A percentile compares a stretch with the other conserved stretches of the same genome.
Conservation (phyloP, 129 eudicot genomes). For the Pseudognaphalium luteoalbum region DNA sequence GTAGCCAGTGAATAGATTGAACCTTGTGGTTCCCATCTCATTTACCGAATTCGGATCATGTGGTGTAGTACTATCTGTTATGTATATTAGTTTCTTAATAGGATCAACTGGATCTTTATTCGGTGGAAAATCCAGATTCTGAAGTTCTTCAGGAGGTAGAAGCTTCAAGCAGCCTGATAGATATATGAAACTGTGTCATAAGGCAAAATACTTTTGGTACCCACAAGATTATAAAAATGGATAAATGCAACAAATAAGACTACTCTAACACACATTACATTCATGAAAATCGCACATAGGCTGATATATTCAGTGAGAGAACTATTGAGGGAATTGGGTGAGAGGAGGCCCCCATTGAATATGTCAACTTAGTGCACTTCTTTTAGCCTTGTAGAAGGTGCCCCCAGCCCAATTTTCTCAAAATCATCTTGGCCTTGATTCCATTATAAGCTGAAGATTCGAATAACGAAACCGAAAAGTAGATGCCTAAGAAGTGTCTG, state of each 20-base stretch:
- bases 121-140: slow-evolving; percentile 59
- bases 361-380: too few species aligned
- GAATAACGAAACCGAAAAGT: neutral
- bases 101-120: slow-evolving; percentile 45
- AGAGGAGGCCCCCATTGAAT: too few species aligned
- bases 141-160: slow-evolving; percentile 84
- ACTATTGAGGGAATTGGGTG: too few species aligned
- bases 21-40: slow-evolving; percentile 51
- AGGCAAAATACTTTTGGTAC: slow-evolving; percentile 1
- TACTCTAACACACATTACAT: slow-evolving; percentile 13
- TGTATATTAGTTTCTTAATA: slow-evolving; percentile 56
- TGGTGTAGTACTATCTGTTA: slow-evolving; percentile 49
- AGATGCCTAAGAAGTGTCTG: neutral
- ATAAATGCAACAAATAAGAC: slow-evolving; percentile 8
- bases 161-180: slow-evolving; percentile 87
- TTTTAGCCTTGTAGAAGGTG: neutral
- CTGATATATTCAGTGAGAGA: neutral
- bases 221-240: slow-evolving; percentile 10
- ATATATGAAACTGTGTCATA: slow-evolving; percentile 31
- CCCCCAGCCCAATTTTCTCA: neutral
- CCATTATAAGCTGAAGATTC: neutral
- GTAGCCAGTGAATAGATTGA: slow-evolving; percentile 83
- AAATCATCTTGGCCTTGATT: neutral
- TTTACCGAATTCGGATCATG: slow-evolving; percentile 39
- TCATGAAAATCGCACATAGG: slow-evolving; percentile 13